Conservation (phyloP, 768 basidiomycete genomes). For the Lactarius akahatsu region DNA sequence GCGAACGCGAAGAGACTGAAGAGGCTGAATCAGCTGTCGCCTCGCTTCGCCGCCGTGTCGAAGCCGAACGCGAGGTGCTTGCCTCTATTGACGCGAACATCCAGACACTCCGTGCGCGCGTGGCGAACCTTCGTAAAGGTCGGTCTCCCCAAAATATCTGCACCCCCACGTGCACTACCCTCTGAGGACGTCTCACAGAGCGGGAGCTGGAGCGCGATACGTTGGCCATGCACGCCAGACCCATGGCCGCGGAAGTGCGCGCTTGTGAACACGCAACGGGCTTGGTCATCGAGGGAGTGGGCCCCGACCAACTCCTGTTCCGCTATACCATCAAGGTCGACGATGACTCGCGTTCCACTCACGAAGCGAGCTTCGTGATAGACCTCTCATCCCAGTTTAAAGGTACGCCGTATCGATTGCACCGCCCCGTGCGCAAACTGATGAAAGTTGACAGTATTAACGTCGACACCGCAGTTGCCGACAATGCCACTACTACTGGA, state of each 20-base stretch:
- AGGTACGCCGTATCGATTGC: conserved; percentile 12
- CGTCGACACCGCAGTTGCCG: conserved; percentile 69
- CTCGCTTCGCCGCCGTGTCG: conserved; percentile 63
- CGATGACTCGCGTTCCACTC: conserved; percentile 12
- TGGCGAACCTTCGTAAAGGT: conserved; percentile 67
- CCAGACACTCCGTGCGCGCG: conserved; percentile 63
- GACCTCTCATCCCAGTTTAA: conserved; percentile 23
- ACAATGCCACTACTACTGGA: conserved; percentile 66
- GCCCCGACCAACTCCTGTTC: conserved; percentile 67
- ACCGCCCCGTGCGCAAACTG: neutral
- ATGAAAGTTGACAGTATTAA: conserved; percentile 58
- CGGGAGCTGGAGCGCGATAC: conserved; percentile 62
- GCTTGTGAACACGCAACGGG: conserved; percentile 53
- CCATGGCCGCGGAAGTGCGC: conserved; percentile 53
- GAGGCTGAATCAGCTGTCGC: conserved; percentile 63
- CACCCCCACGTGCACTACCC: neutral
- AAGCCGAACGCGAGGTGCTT: conserved; percentile 58
- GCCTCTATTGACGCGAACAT: conserved; percentile 64
- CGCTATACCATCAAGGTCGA: conserved; percentile 46
- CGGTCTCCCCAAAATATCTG: conserved; percentile 26
- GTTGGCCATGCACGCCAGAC: conserved; percentile 53
- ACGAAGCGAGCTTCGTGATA: conserved; percentile 28
- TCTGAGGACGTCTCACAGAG: conserved; percentile 44
- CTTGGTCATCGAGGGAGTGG: conserved; percentile 71
- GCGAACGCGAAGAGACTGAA: conserved; percentile 61